Base-by-base conservation (phyloP, 345 rosid genomes). In the Xanthoceras sorbifolium region DNA sequence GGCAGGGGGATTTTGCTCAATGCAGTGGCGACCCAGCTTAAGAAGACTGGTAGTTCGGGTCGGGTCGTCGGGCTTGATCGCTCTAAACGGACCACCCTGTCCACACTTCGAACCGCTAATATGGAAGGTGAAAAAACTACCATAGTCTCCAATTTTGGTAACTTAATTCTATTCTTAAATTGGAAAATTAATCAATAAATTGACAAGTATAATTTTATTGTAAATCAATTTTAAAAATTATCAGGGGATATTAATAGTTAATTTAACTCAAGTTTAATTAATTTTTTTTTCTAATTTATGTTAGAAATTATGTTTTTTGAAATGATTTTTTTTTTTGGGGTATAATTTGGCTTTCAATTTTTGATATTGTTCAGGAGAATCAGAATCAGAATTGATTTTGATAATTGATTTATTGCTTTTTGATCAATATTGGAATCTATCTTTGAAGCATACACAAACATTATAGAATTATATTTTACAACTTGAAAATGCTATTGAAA, bases 61-160 rank as follows among this genome's bases (percentile, higher is more conserved):
- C 94, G 97, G 78, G 94, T 95, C 70, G 99, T 93, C 40, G 98
- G 98, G 80, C 76, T 95, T 82, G 97, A 90, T 83, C 90, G 93
- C 59, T 86, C 90, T 26, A 93, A 89, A 82, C 74, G 80, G 72
- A 89, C 94, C n/a, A 89, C 97, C 18, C 85, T 93, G 67, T 91
- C 98, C n/a, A 93, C 97, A 26, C 91, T 95, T 40, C 87, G 97
- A 38, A 95, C 98, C 15, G 98, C 98, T 40, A 90, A 89, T 72
- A 67, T 90, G 81, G 97, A 93, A 91, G 98, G 98, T 92, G 6
- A 61, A 2, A 48, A 36, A 17, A 15, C 20, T 20, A 28, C n/a
- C n/a, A 15, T 15, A n/a, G 14, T 57, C 25, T 10, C 31, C 3
- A 44, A 10, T 36, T 32, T 62, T 31, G 29, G 34, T 20, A 34